Evolutionary conservation across 331 rosid species (phyloP).

Genomic region (Pyrus hybrid): DNA sequence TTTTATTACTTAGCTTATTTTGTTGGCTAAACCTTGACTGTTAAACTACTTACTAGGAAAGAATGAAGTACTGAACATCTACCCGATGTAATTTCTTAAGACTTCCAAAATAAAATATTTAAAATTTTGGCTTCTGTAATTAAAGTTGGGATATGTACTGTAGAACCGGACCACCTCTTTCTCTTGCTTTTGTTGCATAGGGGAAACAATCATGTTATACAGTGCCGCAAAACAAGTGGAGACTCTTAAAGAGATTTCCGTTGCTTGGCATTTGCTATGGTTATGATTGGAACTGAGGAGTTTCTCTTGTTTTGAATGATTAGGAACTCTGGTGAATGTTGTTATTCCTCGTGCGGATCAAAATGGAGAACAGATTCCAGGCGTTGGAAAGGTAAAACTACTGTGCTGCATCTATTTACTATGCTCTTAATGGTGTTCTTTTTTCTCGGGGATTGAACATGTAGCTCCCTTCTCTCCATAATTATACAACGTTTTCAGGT

Average conservation of each 20-base stretch:
- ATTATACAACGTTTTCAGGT: constrained; percentile 32
- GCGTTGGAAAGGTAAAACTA: constrained; percentile 66
- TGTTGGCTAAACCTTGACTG: background rate
- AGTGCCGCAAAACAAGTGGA: background rate
- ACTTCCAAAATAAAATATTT: background rate
- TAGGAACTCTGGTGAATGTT: constrained; percentile 62
- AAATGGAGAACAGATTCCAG: constrained; percentile 36
- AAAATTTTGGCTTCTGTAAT: background rate
- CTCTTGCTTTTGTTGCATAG: background rate
- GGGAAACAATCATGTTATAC: background rate
- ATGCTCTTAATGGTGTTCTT: background rate
- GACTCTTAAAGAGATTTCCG: background rate
- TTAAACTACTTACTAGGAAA: background rate
- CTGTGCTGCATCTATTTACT: background rate
- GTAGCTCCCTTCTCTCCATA: background rate
- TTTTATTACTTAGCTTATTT: background rate
- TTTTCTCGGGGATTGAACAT: background rate
- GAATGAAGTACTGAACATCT: background rate
- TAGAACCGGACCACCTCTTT: background rate
- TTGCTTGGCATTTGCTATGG: background rate
- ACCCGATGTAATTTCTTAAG: background rate
- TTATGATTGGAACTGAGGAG: background rate
- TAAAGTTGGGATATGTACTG: background rate
- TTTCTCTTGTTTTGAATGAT: background rate
- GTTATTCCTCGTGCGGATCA: constrained; percentile 59